Evolutionary conservation across 176 grass and related monocot species (phyloP).

Genomic region (Avena insularis): DNA sequence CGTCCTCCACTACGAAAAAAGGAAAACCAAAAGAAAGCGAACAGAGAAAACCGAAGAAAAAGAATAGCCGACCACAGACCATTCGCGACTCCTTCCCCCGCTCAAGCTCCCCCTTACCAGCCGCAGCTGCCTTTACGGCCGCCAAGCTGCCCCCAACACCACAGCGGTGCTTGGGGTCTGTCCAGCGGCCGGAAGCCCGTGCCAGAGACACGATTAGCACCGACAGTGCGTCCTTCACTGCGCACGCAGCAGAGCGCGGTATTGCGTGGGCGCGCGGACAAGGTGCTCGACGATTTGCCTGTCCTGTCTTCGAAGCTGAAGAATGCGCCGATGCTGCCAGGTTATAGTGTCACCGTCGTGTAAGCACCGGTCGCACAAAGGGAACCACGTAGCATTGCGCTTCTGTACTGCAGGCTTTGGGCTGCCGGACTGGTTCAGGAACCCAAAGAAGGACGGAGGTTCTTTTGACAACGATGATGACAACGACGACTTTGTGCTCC

Average conservation of each 20-base stretch:
- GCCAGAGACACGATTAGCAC: neutral
- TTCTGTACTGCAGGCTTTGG: slow-evolving; percentile 51
- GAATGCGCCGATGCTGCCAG: slow-evolving; percentile 49
- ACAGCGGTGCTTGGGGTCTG: neutral
- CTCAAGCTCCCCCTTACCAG: neutral
- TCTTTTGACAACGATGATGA: slow-evolving; percentile 36
- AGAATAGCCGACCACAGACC: neutral
- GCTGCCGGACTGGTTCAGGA: slow-evolving; percentile 80
- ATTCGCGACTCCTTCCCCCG: neutral
- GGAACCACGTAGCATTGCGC: neutral
- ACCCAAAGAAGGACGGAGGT: slow-evolving; percentile 46
- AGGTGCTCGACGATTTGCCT: slow-evolving; percentile 50
- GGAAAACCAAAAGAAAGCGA: too few species aligned
- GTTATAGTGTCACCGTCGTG: neutral
- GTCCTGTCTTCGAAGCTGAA: slow-evolving; percentile 3
- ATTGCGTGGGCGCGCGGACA: neutral
- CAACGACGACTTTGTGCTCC: slow-evolving; percentile 76
- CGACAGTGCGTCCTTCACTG: neutral
- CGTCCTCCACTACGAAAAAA: too few species aligned
- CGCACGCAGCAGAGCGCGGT: neutral
- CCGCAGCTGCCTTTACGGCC: neutral
- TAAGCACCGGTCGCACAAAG: neutral
- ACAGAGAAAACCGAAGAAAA: too few species aligned
- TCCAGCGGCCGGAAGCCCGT: too few species aligned
- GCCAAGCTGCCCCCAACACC: neutral